Base-by-base conservation (phyloP, 176 grass and related monocot species). In the Typha latifolia region DNA sequence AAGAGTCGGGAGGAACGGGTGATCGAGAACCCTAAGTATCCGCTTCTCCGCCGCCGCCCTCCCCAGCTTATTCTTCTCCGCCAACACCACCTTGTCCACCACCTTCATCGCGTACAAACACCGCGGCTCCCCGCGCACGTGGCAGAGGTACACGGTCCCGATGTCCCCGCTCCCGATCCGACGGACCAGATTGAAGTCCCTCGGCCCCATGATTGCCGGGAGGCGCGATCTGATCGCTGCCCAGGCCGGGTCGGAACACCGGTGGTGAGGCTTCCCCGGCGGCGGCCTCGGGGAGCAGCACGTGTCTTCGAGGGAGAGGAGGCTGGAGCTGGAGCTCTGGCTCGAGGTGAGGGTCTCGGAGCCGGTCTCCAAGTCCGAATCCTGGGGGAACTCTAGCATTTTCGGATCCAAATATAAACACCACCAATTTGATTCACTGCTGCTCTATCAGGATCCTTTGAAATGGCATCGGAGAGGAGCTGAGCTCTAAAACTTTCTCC, bases 101-200 rank as follows among this genome's bases (percentile, higher is more conserved):
- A 99, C 89, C 83, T 99, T 99, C 89, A 99, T 99, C 67, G 94
- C 94, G 77, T 99, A 99, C 20, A 70, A 16, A 32, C 32, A 65
- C 32, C 22, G 21, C 43, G 27, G 27, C 3, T 75, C 63, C 18
- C 47, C 63, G 12, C 85, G 77, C 21, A 99, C 81, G 57, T 70
- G 78, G 70, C 94, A 99, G 62, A 99, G 88, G 66, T 99, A 99
- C 49, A 93, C 94, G 19, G 88, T 93, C 16, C 94, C 94, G 61
- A 99, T 90, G 83, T 99, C 89, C 1, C 89, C 94, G 4, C 83
- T 87, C 2, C 94, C 89, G 16, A 99, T 87, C 57, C 90, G 89
- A 63, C 86, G 76, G 59, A 99, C 51, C 51, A 99, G 83, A 26
- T 87, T 99, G 85, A 99, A 99, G 63, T 99, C 89, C 66, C 84